A percentile compares a stretch with the other conserved stretches of the same genome.
phyloP scores from a whole-genome alignment of 2,329 filamentous ascomycete genomes.

The Alternaria incomplexa region DNA sequence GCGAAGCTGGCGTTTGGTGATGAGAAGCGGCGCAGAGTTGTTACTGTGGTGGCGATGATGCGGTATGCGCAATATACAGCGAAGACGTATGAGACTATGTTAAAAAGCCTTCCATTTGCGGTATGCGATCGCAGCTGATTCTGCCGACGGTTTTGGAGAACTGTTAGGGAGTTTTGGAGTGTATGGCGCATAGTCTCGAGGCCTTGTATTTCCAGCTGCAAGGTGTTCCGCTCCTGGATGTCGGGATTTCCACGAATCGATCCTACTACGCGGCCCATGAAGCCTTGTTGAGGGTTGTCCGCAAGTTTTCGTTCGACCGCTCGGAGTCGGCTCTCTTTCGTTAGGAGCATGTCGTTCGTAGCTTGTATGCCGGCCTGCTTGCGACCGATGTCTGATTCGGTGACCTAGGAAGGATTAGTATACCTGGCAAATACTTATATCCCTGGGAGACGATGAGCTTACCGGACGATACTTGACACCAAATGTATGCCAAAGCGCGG shows the following conservation, averaged over 20 bases:
- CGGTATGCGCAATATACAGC: conserved; percentile 85
- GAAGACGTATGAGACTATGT: conserved; percentile 71
- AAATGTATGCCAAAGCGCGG: conserved; percentile 84
- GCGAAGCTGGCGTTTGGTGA: conserved; percentile 62
- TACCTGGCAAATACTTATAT: neutral
- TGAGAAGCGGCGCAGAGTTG: conserved; percentile 67
- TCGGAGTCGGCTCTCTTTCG: conserved; percentile 75
- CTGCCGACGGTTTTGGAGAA: conserved; percentile 68
- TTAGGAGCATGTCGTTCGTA: conserved; percentile 77
- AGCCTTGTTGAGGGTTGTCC: conserved; percentile 58
- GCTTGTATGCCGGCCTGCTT: conserved; percentile 81
- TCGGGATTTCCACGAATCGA: conserved; percentile 69
- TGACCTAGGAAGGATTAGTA: conserved; percentile 53
- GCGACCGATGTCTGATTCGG: conserved; percentile 75
- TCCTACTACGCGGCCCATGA: conserved; percentile 77
- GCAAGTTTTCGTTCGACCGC: conserved; percentile 70
- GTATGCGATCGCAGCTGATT: conserved; percentile 73
- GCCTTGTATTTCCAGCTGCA: conserved; percentile 79
- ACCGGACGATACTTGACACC: conserved; percentile 66
- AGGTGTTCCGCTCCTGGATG: conserved; percentile 57
- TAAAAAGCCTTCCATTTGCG: conserved; percentile 66
- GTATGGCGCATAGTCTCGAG: conserved; percentile 80
- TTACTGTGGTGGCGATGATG: conserved; percentile 73
- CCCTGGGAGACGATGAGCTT: conserved; percentile 6
- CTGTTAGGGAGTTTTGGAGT: conserved; percentile 68